Evolutionary conservation across 768 basidiomycete genomes (phyloP), one percentile per base, ranked within the genome.

Genomic region (Phlegmacium glaucopus): DNA sequence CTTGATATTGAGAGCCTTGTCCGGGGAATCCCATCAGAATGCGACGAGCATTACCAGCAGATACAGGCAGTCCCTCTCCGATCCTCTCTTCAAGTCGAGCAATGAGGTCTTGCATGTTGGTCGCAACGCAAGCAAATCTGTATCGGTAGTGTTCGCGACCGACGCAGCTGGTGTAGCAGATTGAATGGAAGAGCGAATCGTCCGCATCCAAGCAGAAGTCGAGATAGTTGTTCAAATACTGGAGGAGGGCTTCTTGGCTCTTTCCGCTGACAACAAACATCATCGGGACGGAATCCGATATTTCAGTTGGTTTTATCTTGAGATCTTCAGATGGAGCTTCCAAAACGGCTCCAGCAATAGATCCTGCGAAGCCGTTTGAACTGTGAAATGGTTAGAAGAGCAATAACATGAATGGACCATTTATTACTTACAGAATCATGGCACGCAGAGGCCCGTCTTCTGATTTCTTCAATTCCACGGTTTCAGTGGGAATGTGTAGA

Each of bases 201-300:
- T 58, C 28, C 3, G 62, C 55, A 8, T 56, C 45, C 12, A 55
- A 41, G 48, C 63, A 66, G 52, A 69, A 68, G 7, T 64, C 63
- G 16, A 67, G 50, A 52, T 70, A 70, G 8, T 55, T 52, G 18
- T 61, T 47, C 28, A 70, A 39, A 43, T 69, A 67, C 17, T 58
- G 54, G 3, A 36, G 48, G 11, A 70, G 58, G 1, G 65, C 69
- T 1, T 53, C 59, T 17, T 54, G 58, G 42, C 55, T 64, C 45
- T 70, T 70, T 12, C 60, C 68, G 42, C 67, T 69, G 49, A 69
- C 55, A n/a, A 64, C 60, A 43, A 70, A 70, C 39, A 66, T 36
- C 56, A 66, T 50, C 7, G 63, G 43, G 2, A 46, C 56, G 8
- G 41, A 50, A 11, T 58, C 54, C 6, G 55, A 52, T 32, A 54